Conservation (phyloP, 2,329 filamentous ascomycete genomes). For the Saccharata proteae region DNA sequence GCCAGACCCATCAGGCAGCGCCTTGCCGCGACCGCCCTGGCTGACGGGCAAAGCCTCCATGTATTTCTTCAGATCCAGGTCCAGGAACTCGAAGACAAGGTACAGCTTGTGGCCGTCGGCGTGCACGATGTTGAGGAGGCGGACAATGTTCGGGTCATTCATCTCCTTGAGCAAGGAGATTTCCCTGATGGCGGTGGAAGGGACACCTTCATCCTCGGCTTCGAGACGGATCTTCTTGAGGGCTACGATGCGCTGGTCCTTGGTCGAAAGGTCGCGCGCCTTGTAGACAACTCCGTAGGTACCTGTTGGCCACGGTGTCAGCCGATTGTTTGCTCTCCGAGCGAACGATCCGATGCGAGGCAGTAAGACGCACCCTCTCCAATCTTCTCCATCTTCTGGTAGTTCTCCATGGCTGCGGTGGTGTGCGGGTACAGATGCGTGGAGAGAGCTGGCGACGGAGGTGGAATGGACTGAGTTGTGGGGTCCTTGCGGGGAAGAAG, state of each 20-base stretch:
- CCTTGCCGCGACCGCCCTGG: conserved; percentile 75
- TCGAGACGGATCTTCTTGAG: conserved; percentile 94
- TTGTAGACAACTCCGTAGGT: conserved; percentile 96
- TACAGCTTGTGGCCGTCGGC: conserved; percentile 92
- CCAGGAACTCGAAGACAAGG: conserved; percentile 84
- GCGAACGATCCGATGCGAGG: not conserved
- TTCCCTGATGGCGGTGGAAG: conserved; percentile 84
- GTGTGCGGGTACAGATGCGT: too few relatives aligned
- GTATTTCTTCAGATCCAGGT: conserved; percentile 88
- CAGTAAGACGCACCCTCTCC: conserved; percentile 58
- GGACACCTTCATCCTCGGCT: conserved; percentile 87
- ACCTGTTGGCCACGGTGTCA: conserved; percentile 38
- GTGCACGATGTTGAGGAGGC: conserved; percentile 82
- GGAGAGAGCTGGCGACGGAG: too few relatives aligned
- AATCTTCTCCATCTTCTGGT: conserved; percentile 93
- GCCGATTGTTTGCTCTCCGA: not conserved
- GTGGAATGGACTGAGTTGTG: too few relatives aligned
- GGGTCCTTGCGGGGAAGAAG: too few relatives aligned
- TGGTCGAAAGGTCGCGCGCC: conserved; percentile 70
- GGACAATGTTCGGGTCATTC: conserved; percentile 82
- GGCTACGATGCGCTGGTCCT: conserved; percentile 69
- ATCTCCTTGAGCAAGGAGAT: conserved; percentile 92
- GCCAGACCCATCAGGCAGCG: conserved; percentile 65
- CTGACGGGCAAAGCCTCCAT: conserved; percentile 82
- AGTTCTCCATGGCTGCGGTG: conserved; percentile 65